phyloP scores from a whole-genome alignment of 108 stramenopile genomes.

The Cyclotella distinguenda region DNA sequence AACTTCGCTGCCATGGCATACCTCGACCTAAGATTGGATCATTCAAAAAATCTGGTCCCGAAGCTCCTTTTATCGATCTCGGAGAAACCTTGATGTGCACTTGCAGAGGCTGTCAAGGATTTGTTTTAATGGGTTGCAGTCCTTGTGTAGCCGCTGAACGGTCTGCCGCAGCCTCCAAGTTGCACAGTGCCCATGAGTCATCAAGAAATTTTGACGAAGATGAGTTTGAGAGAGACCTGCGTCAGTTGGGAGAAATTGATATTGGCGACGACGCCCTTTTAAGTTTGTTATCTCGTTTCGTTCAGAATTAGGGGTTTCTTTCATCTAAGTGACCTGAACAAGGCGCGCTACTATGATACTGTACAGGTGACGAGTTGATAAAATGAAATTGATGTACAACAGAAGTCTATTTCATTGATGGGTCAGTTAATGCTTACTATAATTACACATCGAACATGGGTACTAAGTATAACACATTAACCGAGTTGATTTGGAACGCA shows the following conservation, averaged over 20 bases:
- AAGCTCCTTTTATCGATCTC: slow-evolving; percentile 65
- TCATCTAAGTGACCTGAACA: too few relatives aligned
- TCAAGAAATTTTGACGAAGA: slow-evolving; percentile 46
- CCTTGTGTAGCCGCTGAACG: slow-evolving; percentile 87
- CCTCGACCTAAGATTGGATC: slow-evolving; percentile 65
- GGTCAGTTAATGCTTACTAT: too few relatives aligned
- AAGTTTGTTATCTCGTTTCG: slow-evolving; percentile 64
- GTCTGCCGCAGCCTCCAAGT: slow-evolving; percentile 43
- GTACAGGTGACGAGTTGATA: too few relatives aligned
- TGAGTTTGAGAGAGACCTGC: slow-evolving; percentile 65
- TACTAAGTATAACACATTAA: too few relatives aligned
- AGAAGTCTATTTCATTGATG: too few relatives aligned
- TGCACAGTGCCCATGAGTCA: slow-evolving; percentile 44
- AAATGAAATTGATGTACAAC: too few relatives aligned
- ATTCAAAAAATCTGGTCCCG: slow-evolving; percentile 13
- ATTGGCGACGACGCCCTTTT: slow-evolving; percentile 82
- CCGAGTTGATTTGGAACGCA: too few relatives aligned
- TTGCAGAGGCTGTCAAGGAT: slow-evolving; percentile 86
- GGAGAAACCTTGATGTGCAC: slow-evolving; percentile 79
- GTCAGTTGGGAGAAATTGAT: slow-evolving; percentile 68
- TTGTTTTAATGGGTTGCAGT: slow-evolving; percentile 86
- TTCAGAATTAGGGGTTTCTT: slow-evolving; percentile 40
- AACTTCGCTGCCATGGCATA: slow-evolving; percentile 80
- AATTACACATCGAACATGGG: too few relatives aligned
- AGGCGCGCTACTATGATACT: too few relatives aligned